Base-by-base conservation (phyloP, 2,329 filamentous ascomycete genomes). In the Colletotrichum truncatum region DNA sequence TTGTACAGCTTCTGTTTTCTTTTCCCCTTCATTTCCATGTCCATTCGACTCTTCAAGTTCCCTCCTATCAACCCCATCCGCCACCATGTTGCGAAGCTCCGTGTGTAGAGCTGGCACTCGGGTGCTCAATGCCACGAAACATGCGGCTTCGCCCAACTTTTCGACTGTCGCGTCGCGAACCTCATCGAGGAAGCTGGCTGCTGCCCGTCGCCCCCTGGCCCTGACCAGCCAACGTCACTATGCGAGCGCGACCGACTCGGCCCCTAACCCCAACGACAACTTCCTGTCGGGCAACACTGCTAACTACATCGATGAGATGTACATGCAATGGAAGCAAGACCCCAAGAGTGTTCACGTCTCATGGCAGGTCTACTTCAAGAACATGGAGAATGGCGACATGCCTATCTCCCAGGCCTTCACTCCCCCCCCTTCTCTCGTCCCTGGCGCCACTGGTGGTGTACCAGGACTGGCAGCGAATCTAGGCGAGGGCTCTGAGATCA, bases 301-400 rank as follows among this genome's bases (percentile, higher is more conserved):
- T 81, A 98, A 97, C 84, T 99, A 99, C 84, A 93, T 99, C 78
- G 96, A 99, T 80, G 96, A 98, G 85, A 99, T 99, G 96, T 99
- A 99, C 82, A 85, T 98, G 84, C 90, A 94, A 78, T 99, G 96
- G 96, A 97, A 95, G 82, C 86, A 92, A 70, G 94, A 99, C 74
- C 94, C 96, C 55, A 87, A 89, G 74, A 97, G 93, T 76, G 96
- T 99, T 65, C 96, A 99, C 81, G 87, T 97, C 74, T 99, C 96
- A 78, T 99, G 96, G 96, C 95, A 97, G 84, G 91, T 97, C 77
- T 99, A 99, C 87, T 99, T 99, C 88, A 93, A 91, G 84, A 99
- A 99, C 84, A 98, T 99, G 92, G 96, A 99, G 85, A 92, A 89
- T 71, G 96, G 96, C 78, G 93, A 96, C 75, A 98, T 99, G 93